Evolutionary conservation across 2,329 filamentous ascomycete species (phyloP), one percentile per base, ranked within the genome.

Genomic region (Sclerotinia nivalis): DNA sequence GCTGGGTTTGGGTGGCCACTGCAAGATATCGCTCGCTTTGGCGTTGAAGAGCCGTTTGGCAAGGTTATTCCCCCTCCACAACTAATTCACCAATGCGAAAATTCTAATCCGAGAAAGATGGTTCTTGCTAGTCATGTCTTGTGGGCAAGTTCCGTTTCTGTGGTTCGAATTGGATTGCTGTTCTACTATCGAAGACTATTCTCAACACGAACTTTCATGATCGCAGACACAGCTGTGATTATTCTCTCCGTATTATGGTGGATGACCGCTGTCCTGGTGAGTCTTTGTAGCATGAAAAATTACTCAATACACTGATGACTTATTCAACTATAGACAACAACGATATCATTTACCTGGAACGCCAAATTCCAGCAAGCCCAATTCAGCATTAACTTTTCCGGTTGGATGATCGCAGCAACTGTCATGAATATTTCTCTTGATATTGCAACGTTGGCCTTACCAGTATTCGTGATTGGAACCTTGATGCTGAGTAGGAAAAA

Each of bases 61-160:
- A 31, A 31, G 31, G 31, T 31, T 31, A 31, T 31, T 31, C 4
- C 31, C 31, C 2, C 31, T 31, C 31, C 31, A 31, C 31, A 31
- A 31, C 31, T 31, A 31, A 31, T 31, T 31, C 4, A 4, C 31
- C 31, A 31, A 31, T 31, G 31, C 31, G 31, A 31, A 31, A 31
- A 31, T 31, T 18, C 15, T 20, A 6, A 47, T 4, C 7, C 20
- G 15, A 20, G 25, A 45, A 12, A 45, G 58, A 60, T 43, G 18
- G n/a, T 45, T 15, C 58, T 60, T n/a, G 58, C 37, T 40, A 60
- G 58, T 60, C 58, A 45, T n/a, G 58, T 60, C 10, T 25, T 60
- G 45, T 60, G 58, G 58, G 58, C 58, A 25, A 60, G 58, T n/a
- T 60, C 58, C 13, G 37, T 60, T 37, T 40, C 34, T 15, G 40